phyloP scores from a whole-genome alignment of 2,329 filamentous ascomycete species.

The Pseudogymnoascus sp. region DNA sequence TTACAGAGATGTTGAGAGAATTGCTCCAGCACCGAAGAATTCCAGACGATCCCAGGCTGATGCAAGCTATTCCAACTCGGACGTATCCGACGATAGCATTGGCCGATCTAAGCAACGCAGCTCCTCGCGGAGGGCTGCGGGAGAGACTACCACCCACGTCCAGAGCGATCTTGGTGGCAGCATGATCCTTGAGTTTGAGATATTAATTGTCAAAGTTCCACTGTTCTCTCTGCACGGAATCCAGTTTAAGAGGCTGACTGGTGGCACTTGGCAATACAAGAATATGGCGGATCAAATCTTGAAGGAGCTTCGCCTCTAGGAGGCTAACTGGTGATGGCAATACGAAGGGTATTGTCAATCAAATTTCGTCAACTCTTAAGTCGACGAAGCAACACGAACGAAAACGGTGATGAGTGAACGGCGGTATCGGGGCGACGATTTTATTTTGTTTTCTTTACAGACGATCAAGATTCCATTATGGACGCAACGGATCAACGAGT shows the following conservation, averaged over 20 bases:
- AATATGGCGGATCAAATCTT: slow-evolving; percentile 96
- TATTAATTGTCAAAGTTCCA: slow-evolving; percentile 95
- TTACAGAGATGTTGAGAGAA: slow-evolving; percentile 52
- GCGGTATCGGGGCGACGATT: not conserved
- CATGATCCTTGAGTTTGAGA: slow-evolving; percentile 85
- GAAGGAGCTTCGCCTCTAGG: slow-evolving; percentile 82
- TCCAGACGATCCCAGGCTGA: slow-evolving; percentile 45
- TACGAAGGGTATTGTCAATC: slow-evolving; percentile 86
- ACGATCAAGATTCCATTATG: not conserved
- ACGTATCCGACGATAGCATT: slow-evolving; percentile 72
- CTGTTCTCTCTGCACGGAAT: slow-evolving; percentile 88
- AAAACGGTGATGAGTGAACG: not conserved
- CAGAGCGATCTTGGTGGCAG: slow-evolving; percentile 81
- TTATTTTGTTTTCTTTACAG: not conserved
- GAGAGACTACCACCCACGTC: slow-evolving; percentile 86
- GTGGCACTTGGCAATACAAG: slow-evolving; percentile 98
- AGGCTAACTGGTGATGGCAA: slow-evolving; percentile 95
- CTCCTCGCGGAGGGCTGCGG: slow-evolving; percentile 55
- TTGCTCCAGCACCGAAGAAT: slow-evolving; percentile 42
- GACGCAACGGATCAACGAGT: slow-evolving; percentile 2
- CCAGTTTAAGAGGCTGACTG: slow-evolving; percentile 93
- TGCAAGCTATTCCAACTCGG: slow-evolving; percentile 77
- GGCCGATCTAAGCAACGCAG: slow-evolving; percentile 44
- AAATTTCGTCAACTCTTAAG: slow-evolving; percentile 54
- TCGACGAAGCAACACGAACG: not conserved